A percentile compares a stretch with the other conserved stretches of the same genome.
Conservation (phyloP, 306 rosid species). For the Bauhinia variegata region DNA sequence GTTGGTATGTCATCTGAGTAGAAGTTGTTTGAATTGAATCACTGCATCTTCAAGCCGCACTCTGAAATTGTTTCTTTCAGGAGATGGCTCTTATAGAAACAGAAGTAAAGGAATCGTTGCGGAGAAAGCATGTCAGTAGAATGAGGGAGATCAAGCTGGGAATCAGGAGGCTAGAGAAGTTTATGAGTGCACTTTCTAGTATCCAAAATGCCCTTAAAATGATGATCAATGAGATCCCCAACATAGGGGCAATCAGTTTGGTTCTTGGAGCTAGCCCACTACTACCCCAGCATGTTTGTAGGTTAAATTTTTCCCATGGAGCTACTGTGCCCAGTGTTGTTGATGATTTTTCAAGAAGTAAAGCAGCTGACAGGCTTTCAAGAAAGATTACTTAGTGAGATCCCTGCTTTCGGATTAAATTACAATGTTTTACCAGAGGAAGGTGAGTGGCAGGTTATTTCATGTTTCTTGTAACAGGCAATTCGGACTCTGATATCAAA, state of each 20-base stretch:
- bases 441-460: slow-evolving; percentile 23
- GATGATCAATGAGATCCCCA: slow-evolving; percentile 51
- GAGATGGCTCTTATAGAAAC: slow-evolving; percentile 47
- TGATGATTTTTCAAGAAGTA: slow-evolving; percentile 64
- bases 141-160: slow-evolving; percentile 79
- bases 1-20: slow-evolving; percentile 52
- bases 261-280: slow-evolving; percentile 78
- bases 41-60: slow-evolving; percentile 16
- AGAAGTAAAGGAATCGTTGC: slow-evolving; percentile 57
- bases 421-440: slow-evolving; percentile 25
- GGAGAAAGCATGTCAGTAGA: slow-evolving; percentile 65
- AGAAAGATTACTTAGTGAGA: slow-evolving; percentile 58
- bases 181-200: slow-evolving; percentile 59
- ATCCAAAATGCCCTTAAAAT: slow-evolving; percentile 65
- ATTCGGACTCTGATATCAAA: slow-evolving; percentile 71
- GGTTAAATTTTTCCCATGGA: slow-evolving; percentile 53
- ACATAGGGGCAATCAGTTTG: slow-evolving; percentile 52
- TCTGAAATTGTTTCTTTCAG: slow-evolving; percentile 47
- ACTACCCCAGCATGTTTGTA: slow-evolving; percentile 73
- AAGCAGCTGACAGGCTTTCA: slow-evolving; percentile 71
- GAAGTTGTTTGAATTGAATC: slow-evolving; percentile 30
- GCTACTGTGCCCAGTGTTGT: slow-evolving; percentile 27
- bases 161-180: slow-evolving; percentile 71
- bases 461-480: slow-evolving; percentile 58
- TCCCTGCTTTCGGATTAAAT: slow-evolving; percentile 26